Evolutionary conservation across 2,329 filamentous ascomycete species (phyloP).

Genomic region (Chalara sp.): DNA sequence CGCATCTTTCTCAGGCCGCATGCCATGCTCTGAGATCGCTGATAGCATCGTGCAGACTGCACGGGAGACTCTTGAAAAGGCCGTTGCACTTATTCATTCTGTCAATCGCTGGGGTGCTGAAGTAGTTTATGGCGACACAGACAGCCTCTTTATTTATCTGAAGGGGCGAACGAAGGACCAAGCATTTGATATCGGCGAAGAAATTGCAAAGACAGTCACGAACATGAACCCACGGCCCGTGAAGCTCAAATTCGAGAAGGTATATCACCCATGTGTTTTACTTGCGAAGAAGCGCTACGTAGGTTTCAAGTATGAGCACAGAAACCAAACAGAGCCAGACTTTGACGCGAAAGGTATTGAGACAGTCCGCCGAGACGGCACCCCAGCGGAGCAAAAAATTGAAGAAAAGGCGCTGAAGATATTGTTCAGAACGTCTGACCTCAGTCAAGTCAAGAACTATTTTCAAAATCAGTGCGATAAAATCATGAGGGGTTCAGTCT

Average conservation of each 20-base stretch:
- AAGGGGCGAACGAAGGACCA: conserved; percentile 81
- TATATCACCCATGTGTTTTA: conserved; percentile 91
- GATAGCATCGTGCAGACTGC: conserved; percentile 97
- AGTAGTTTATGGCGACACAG: conserved; percentile 96
- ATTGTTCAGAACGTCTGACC: conserved; percentile 82
- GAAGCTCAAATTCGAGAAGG: conserved; percentile 97
- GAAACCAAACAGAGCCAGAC: conserved; percentile 68
- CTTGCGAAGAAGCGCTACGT: conserved; percentile 97
- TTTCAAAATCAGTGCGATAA: conserved; percentile 88
- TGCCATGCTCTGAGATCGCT: conserved; percentile 97
- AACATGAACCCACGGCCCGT: conserved; percentile 84
- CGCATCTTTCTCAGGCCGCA: conserved; percentile 90
- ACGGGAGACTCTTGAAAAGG: conserved; percentile 87
- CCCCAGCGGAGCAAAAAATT: conserved; percentile 92
- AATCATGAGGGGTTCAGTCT: conserved; percentile 83
- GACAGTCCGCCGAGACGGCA: conserved; percentile 90
- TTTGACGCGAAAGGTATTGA: conserved; percentile 99
- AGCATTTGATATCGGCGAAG: conserved; percentile 86
- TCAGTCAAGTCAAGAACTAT: conserved; percentile 82
- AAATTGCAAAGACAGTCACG: conserved; percentile 84
- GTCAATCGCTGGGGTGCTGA: conserved; percentile 85
- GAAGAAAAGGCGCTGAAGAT: conserved; percentile 87
- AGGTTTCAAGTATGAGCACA: conserved; percentile 89
- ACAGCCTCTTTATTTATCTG: conserved; percentile 86
- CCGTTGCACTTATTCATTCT: conserved; percentile 87